phyloP scores from a whole-genome alignment of 768 basidiomycete species.

The Infundibulicybe gibba region DNA sequence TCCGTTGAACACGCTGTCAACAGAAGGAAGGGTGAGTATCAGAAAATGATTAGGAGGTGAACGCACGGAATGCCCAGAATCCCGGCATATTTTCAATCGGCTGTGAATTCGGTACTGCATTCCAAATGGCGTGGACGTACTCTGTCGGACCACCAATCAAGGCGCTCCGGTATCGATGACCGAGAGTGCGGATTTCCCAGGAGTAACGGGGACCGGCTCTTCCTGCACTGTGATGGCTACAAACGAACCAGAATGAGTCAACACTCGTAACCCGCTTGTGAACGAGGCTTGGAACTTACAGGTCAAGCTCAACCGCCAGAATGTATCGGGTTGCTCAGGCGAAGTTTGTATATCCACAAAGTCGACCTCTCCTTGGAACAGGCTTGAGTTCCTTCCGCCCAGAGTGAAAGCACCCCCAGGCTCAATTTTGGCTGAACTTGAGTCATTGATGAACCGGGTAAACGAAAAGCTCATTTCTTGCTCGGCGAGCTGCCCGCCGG shows the following conservation, averaged over 20 bases:
- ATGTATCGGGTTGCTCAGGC: conserved; percentile 35
- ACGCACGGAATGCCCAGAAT: conserved; percentile 77
- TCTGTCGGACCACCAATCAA: conserved; percentile 81
- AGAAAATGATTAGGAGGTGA: too few species aligned
- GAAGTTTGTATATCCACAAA: conserved; percentile 50
- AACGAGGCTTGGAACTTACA: too few species aligned
- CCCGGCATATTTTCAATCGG: conserved; percentile 46
- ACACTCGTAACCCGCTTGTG: too few species aligned
- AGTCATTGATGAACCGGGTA: conserved; percentile 40
- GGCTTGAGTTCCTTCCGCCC: too few species aligned
- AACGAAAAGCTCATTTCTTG: conserved; percentile 68
- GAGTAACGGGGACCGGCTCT: too few species aligned
- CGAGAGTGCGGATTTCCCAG: too few species aligned
- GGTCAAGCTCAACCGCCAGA: conserved; percentile 61
- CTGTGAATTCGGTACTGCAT: conserved; percentile 56
- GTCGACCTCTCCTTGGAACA: conserved; percentile 83
- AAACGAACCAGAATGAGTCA: too few species aligned
- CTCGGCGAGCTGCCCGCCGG: conserved; percentile 33
- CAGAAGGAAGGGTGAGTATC: too few species aligned
- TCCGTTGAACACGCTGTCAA: too few species aligned
- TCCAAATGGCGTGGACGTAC: too few species aligned
- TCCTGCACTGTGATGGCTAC: too few species aligned
- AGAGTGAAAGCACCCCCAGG: conserved; percentile 66
- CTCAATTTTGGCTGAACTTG: conserved; percentile 27
- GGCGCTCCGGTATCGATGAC: conserved; percentile 95